Evolutionary conservation across 257 asterid genomes (phyloP).

Genomic region (Ballota nigra): DNA sequence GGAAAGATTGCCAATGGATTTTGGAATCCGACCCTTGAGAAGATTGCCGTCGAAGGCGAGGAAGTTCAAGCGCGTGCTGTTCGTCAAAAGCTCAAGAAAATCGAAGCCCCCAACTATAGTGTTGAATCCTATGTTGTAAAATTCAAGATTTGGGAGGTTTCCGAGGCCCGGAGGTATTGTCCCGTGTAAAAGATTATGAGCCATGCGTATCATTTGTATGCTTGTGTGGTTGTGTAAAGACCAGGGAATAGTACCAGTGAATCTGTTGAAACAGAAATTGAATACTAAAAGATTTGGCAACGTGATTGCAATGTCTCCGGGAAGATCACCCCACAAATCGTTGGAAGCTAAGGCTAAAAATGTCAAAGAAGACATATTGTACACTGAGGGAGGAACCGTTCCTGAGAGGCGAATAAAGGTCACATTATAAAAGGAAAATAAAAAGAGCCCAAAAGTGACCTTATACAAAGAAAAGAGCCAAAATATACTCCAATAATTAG

Average conservation of each 20-base stretch:
- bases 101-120: constrained; percentile 36
- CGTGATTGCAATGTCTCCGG: constrained; percentile 36
- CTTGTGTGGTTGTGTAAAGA: constrained; percentile 63
- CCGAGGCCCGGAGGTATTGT: constrained; percentile 60
- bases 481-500: no score
- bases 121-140: constrained; percentile 55
- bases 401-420: background rate
- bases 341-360: constrained; percentile 31
- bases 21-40: constrained; percentile 49
- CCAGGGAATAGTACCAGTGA: constrained; percentile 57
- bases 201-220: constrained; percentile 47
- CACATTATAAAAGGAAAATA: no score
- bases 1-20: constrained; percentile 54
- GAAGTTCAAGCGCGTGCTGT: constrained; percentile 46
- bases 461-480: no score
- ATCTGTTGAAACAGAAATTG: constrained; percentile 46
- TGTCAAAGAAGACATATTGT: constrained; percentile 39
- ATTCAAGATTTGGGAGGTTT: constrained; percentile 45
- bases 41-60: constrained; percentile 49
- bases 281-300: constrained; percentile 52
- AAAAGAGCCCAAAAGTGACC: no score
- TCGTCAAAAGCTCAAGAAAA: constrained; percentile 38
- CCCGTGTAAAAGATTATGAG: constrained; percentile 51
- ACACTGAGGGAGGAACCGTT: constrained; percentile 42
- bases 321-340: constrained; percentile 48